phyloP scores from a whole-genome alignment of 352 stramenopile species.

The Pythium grandisporangium region DNA sequence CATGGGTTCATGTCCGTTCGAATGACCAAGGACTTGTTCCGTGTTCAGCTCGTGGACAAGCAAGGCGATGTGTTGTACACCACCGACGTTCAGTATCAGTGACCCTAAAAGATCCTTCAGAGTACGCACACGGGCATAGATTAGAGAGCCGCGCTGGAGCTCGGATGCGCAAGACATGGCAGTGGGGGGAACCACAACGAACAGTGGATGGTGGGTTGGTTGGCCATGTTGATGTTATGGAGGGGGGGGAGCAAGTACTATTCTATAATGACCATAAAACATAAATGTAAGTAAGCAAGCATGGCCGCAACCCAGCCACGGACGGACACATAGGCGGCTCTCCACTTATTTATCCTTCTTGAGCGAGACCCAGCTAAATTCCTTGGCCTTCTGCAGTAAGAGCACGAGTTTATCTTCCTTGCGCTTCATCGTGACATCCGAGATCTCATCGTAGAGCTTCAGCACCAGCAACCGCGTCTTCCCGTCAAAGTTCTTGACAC shows the following conservation, averaged over 20 bases:
- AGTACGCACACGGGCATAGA: too few species aligned
- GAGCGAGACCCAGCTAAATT: slow-evolving; percentile 71
- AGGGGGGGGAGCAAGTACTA: too few species aligned
- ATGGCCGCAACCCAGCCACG: too few species aligned
- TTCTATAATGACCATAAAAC: too few species aligned
- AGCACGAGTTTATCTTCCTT: slow-evolving; percentile 79
- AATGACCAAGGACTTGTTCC: slow-evolving; percentile 57
- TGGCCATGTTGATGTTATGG: too few species aligned
- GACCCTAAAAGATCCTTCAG: too few species aligned
- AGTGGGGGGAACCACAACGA: too few species aligned
- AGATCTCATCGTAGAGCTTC: slow-evolving; percentile 78
- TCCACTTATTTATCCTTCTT: slow-evolving; percentile 70
- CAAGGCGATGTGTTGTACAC: slow-evolving; percentile 70
- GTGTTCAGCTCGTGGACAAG: slow-evolving; percentile 67
- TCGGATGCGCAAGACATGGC: too few species aligned
- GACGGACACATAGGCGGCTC: too few species aligned
- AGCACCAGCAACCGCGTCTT: slow-evolving; percentile 65
- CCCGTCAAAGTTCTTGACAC: slow-evolving; percentile 51
- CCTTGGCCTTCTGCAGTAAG: slow-evolving; percentile 64
- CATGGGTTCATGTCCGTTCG: slow-evolving; percentile 79
- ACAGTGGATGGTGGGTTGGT: too few species aligned
- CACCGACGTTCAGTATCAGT: slow-evolving; percentile 59
- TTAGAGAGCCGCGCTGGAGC: too few species aligned
- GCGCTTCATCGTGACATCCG: slow-evolving; percentile 65
- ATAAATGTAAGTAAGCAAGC: too few species aligned